phyloP scores from a whole-genome alignment of 1,139 yeast genomes.

The Diutina mesorugosa region DNA sequence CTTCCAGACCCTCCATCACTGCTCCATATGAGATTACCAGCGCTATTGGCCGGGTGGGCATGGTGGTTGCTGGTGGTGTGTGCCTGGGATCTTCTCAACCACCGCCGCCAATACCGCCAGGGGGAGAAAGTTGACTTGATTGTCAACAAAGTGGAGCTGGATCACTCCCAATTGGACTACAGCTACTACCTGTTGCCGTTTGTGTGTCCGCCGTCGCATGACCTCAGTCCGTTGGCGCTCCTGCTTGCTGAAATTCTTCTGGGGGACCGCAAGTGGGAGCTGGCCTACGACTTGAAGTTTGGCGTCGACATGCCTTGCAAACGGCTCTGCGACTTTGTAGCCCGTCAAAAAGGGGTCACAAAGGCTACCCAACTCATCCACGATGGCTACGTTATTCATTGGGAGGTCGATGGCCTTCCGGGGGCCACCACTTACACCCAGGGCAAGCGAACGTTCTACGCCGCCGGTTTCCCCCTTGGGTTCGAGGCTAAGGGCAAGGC shows the following conservation, averaged over 20 bases:
- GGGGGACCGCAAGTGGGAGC: constrained; percentile 72
- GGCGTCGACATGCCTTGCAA: constrained; percentile 54
- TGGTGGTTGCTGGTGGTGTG: background rate
- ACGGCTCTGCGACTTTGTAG: constrained; percentile 51
- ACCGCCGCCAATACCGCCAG: constrained; percentile 11
- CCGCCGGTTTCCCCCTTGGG: constrained; percentile 83
- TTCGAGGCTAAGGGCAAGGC: constrained; percentile 38
- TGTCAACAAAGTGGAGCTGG: constrained; percentile 72
- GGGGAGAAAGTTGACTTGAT: constrained; percentile 59
- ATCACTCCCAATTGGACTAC: constrained; percentile 64
- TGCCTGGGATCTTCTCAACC: background rate
- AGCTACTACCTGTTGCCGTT: constrained; percentile 70
- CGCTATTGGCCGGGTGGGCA: background rate
- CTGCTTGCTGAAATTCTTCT: constrained; percentile 67
- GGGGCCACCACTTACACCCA: constrained; percentile 76
- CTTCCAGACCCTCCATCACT: background rate
- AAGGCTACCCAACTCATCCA: constrained; percentile 52
- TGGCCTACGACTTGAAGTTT: constrained; percentile 52
- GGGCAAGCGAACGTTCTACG: constrained; percentile 52
- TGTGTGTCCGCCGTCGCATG: constrained; percentile 35
- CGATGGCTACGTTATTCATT: constrained; percentile 67
- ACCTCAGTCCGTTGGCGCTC: constrained; percentile 43
- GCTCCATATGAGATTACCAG: background rate
- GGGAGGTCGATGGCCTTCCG: constrained; percentile 78
- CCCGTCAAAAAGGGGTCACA: constrained; percentile 34